Evolutionary conservation across 768 basidiomycete species (phyloP).

Genomic region (Termitomyces sp.): DNA sequence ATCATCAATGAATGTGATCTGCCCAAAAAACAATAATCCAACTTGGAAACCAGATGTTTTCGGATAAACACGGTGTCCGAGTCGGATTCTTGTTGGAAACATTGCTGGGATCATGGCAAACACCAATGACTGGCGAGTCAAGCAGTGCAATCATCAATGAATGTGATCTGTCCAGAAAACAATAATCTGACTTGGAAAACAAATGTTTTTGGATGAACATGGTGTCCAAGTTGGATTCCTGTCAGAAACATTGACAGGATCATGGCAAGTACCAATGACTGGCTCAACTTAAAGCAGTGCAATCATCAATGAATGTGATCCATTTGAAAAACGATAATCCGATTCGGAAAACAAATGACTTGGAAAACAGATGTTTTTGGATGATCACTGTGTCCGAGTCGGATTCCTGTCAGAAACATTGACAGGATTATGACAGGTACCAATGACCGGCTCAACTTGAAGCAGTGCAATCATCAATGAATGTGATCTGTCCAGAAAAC

Average conservation of each 20-base stretch:
- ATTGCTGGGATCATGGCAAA: too few relatives aligned
- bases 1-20: not conserved
- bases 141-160: too few relatives aligned
- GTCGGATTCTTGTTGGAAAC: too few relatives aligned
- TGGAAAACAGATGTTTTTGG: not conserved
- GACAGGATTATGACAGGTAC: not conserved
- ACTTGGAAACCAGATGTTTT: not conserved
- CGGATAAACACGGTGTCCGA: not conserved
- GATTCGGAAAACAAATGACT: not conserved
- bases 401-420: not conserved
- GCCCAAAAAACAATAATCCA: not conserved
- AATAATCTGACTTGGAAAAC: not conserved
- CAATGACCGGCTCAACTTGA: not conserved
- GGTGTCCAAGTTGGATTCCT: not conserved
- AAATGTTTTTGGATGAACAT: not conserved
- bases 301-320: not conserved
- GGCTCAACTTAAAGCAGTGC: not conserved
- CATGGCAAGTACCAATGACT: not conserved
- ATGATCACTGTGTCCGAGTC: not conserved
- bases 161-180: not conserved
- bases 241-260: not conserved
- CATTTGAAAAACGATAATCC: not conserved
- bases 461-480: too few relatives aligned
- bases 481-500: too few relatives aligned
- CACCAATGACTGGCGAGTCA: too few relatives aligned